Evolutionary conservation across 1,139 yeast species (phyloP).

Genomic region (Zygotorulaspora mrakii): DNA sequence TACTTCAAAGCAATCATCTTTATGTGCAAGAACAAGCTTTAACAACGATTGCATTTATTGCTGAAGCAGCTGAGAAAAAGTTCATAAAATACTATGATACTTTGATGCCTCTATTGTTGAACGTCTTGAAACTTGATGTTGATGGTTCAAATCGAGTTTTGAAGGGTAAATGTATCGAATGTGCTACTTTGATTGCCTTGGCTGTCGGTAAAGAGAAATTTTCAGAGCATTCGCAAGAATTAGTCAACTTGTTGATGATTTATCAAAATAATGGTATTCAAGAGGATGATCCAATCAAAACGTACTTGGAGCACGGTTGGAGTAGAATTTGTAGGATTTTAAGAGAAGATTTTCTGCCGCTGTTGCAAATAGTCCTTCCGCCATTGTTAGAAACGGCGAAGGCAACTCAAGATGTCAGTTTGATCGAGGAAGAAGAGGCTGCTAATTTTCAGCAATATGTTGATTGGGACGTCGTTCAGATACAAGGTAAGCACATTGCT

Average conservation of each 20-base stretch:
- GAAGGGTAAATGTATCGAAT: conserved; percentile 92
- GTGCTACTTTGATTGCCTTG: conserved; percentile 87
- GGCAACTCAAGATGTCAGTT: conserved; percentile 82
- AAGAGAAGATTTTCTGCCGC: conserved; percentile 85
- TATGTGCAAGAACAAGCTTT: conserved; percentile 96
- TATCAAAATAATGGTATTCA: conserved; percentile 59
- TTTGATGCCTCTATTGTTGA: conserved; percentile 82
- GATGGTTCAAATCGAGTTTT: conserved; percentile 76
- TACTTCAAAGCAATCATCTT: conserved; percentile 79
- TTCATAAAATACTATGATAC: conserved; percentile 91
- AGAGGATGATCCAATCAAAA: conserved; percentile 79
- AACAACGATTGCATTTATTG: conserved; percentile 94
- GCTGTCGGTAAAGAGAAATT: conserved; percentile 97
- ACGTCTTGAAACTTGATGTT: conserved; percentile 74
- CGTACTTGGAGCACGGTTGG: conserved; percentile 94
- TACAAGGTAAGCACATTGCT: conserved; percentile 90
- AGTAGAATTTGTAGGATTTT: conserved; percentile 84
- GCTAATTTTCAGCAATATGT: conserved; percentile 80
- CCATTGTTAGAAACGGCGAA: conserved; percentile 81
- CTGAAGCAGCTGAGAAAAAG: conserved; percentile 93
- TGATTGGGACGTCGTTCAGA: conserved; percentile 92
- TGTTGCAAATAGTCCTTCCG: conserved; percentile 83
- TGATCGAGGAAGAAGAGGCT: conserved; percentile 84
- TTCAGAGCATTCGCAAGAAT: conserved; percentile 66
- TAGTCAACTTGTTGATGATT: conserved; percentile 67